Conservation (phyloP, 2,329 filamentous ascomycete genomes). For the Chrysoporthe deuterocubensis region DNA sequence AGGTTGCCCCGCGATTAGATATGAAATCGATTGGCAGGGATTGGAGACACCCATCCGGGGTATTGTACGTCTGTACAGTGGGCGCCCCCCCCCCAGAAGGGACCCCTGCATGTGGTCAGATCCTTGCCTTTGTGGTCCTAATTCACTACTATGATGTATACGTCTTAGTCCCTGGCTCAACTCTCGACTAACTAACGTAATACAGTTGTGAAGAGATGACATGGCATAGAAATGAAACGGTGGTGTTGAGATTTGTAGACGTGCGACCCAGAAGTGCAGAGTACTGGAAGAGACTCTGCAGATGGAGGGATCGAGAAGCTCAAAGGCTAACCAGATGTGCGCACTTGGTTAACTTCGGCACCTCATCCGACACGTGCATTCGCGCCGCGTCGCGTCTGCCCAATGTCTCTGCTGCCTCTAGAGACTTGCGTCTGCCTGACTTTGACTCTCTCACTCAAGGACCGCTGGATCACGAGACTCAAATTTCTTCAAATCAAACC, state of each 20-base stretch:
- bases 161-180: not conserved
- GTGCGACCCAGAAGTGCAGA: not conserved
- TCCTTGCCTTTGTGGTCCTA: not conserved
- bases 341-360: not conserved
- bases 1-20: slow-evolving; percentile 23
- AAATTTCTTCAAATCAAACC: not conserved
- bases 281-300: not conserved
- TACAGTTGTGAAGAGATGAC: not conserved
- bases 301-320: not conserved
- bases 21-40: slow-evolving; percentile 15
- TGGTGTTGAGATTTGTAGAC: not conserved
- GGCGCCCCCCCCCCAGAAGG: not conserved
- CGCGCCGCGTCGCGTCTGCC: slow-evolving; percentile 4
- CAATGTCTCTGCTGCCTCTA: not conserved
- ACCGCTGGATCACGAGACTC: not conserved
- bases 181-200: not conserved
- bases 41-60: slow-evolving; percentile 8
- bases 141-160: not conserved
- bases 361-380: not conserved
- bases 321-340: not conserved
- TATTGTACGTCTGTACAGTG: too few species aligned
- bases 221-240: not conserved
- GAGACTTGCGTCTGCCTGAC: not conserved
- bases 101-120: not conserved
- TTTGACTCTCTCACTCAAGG: not conserved